Evolutionary conservation across 495 filamentous ascomycete species (phyloP), one percentile per base, ranked within the genome.

Genomic region (Neurospora pannonica): DNA sequence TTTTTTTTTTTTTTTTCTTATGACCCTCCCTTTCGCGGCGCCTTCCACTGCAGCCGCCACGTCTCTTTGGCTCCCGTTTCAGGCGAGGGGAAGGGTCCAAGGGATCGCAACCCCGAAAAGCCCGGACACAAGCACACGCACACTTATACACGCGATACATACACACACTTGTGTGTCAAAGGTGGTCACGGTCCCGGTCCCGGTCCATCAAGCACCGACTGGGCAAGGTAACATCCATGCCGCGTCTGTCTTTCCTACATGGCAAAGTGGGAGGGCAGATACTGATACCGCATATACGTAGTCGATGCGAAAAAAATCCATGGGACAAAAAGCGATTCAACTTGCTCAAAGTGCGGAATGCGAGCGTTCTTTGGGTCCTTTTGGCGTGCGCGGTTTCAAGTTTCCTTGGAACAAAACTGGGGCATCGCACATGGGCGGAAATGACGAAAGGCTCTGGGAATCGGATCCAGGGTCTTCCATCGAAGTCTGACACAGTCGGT

Each of bases 391-490:
- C n/a, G 37, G 72, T 34, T 73, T 46, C 70, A 38, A 36, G 48
- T 54, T 74, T 71, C 71, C 75, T 74, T 72, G 75, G 60, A 76
- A 76, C 70, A 48, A 71, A 39, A 48, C 9, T 42, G 72, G 72
- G 38, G 36, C 71, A 36, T n/a, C 62, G 54, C 54, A 62, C 24
- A 62, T 62, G 54, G 43, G 38, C 67, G 73, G 69, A 70, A 74
- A 48, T 76, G 75, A 76, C 72, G 70, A 74, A 71, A 34, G 38
- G 38, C 43, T 31, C 13, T 62, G 24, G 54, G 54, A 62, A 70
- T 73, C 40, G 72, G 71, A 75, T 38, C 73, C 71, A 77, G 75
- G 75, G 74, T 77, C 70, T 75, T 77, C 71, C 36, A 71, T 48
- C 38, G 40, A 60, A 43, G 73, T 71, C 37, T 70, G 71, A 71